Evolutionary conservation across 352 stramenopile species (phyloP).

Genomic region (Phytopythium vexans): DNA sequence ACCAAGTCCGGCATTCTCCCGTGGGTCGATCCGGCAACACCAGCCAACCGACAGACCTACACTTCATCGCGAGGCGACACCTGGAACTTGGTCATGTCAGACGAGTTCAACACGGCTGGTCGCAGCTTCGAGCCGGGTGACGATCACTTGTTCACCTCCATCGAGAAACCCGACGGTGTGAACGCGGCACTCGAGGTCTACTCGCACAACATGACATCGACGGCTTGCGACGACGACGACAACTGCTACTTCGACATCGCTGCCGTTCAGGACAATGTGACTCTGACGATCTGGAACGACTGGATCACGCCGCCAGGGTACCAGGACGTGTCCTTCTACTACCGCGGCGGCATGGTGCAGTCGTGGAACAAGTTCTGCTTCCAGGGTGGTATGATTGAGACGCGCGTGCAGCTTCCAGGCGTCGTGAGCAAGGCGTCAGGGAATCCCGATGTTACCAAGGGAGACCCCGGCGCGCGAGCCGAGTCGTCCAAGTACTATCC

Average conservation of each 20-base stretch:
- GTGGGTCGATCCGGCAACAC: too few species aligned
- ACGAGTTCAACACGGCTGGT: too few species aligned
- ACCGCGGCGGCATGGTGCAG: conserved; percentile 82
- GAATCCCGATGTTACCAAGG: too few species aligned
- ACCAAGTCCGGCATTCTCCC: too few species aligned
- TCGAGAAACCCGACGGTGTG: conserved; percentile 24
- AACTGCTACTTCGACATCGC: conserved; percentile 40
- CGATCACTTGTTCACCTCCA: conserved; percentile 85
- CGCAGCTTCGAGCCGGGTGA: too few species aligned
- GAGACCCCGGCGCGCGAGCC: too few species aligned
- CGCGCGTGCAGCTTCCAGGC: conserved; percentile 64
- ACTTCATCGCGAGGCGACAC: too few species aligned
- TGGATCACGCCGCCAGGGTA: conserved; percentile 17
- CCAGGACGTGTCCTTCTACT: conserved; percentile 15
- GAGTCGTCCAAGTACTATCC: too few species aligned
- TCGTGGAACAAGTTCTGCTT: conserved; percentile 63
- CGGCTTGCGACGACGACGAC: conserved; percentile 17
- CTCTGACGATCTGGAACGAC: conserved; percentile 50
- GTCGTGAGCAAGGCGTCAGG: too few species aligned
- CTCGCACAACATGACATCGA: conserved; percentile 21
- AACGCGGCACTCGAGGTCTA: conserved; percentile 28
- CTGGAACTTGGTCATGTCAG: too few species aligned
- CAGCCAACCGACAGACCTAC: too few species aligned
- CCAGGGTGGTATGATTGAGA: conserved; percentile 28
- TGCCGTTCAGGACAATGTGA: conserved; percentile 28